Conservation (phyloP, 371 early-diverging fungal species). For the Parasitella parasitica region DNA sequence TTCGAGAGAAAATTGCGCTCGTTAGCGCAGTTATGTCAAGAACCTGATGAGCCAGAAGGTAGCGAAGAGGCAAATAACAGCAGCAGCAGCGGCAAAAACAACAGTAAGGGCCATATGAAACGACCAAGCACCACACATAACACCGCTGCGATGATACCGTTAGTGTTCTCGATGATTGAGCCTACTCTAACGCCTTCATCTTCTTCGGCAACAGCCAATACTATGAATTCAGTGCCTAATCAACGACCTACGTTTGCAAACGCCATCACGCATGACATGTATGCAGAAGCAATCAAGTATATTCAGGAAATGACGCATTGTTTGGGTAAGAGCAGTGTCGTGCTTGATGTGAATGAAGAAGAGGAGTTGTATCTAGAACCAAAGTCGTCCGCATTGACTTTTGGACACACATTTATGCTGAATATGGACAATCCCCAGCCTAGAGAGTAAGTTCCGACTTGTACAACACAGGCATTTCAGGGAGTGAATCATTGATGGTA, state of each 20-base stretch:
- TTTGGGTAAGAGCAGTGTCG: slow-evolving; percentile 33
- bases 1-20: slow-evolving; percentile 45
- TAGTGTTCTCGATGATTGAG: slow-evolving; percentile 34
- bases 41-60: slow-evolving; percentile 17
- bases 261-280: slow-evolving; percentile 39
- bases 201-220: neutral
- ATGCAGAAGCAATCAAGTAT: slow-evolving; percentile 33
- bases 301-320: slow-evolving; percentile 29
- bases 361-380: slow-evolving; percentile 29
- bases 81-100: neutral
- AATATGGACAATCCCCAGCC: slow-evolving; percentile 42
- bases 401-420: slow-evolving; percentile 39
- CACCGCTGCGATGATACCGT: slow-evolving; percentile 28
- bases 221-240: neutral
- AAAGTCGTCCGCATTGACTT: slow-evolving; percentile 21
- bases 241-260: slow-evolving; percentile 11
- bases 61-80: neutral
- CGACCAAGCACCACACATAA: neutral
- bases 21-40: slow-evolving; percentile 42
- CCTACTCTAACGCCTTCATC: slow-evolving; percentile 3
- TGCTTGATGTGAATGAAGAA: slow-evolving; percentile 35
- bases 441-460: slow-evolving; percentile 24
- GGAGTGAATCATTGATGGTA: neutral
- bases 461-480: too few relatives aligned
- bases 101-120: neutral